Evolutionary conservation across 306 rosid species (phyloP).

Genomic region (Acacia melanoxylon): DNA sequence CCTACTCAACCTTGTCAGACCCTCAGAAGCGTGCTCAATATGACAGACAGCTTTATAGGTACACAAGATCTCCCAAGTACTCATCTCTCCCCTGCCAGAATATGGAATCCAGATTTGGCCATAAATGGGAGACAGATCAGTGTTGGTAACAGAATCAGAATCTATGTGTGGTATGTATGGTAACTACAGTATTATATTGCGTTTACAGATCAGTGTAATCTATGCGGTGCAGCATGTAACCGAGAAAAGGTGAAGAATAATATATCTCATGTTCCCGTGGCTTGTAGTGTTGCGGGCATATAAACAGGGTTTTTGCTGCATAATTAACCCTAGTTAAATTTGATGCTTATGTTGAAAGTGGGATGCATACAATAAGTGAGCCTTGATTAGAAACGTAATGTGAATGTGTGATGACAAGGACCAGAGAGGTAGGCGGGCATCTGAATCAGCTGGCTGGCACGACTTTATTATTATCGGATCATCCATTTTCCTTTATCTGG

Average conservation of each 20-base stretch:
- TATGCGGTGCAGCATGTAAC: too few relatives aligned
- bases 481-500: too few relatives aligned
- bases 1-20: conserved; percentile 67
- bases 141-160: conserved; percentile 48
- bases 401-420: too few relatives aligned
- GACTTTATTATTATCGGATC: neutral
- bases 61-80: neutral
- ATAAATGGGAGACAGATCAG: conserved; percentile 81
- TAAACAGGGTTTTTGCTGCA: neutral
- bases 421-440: too few relatives aligned
- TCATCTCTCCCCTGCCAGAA: conserved; percentile 19
- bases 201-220: neutral
- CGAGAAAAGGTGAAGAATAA: too few relatives aligned
- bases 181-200: neutral
- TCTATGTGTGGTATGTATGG: neutral
- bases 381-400: too few relatives aligned
- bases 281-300: neutral
- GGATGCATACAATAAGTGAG: too few relatives aligned
- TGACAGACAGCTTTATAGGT: conserved; percentile 43
- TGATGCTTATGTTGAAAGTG: too few relatives aligned
- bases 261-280: neutral
- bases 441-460: neutral
- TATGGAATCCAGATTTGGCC: conserved; percentile 14
- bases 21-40: conserved; percentile 66
- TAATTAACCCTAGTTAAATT: too few relatives aligned